Base-by-base conservation (phyloP, 2,329 filamentous ascomycete genomes). In the Claviceps pusilla region DNA sequence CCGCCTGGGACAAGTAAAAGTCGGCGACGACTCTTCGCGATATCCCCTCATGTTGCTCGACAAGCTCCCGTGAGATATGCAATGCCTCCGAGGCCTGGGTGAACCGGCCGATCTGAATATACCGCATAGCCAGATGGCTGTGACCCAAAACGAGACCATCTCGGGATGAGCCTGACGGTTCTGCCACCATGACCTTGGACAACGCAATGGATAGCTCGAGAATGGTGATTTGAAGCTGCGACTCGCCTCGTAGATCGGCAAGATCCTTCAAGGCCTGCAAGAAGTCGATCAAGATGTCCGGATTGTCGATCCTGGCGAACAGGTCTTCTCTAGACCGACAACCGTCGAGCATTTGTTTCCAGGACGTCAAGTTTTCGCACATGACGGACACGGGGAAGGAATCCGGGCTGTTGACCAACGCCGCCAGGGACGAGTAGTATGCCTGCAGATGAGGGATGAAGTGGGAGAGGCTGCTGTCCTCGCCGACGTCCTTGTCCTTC, bases 1-100 rank as follows among this genome's bases (percentile, higher is more conserved):
- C 87, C 0, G 86, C 83, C 57, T 83, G 82, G 0, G 82, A 80
- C 7, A 95, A 69, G 59, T 89, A 78, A 65, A 85, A 85, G 16
- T 68, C 68, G 10, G 73, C 73, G 24, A 73, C 59, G 6, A 72
- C 66, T 19, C 75, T 70, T 12, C 65, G 65, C 2, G 71, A 68
- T 3, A 65, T 57, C 0, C 62, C 62, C n/a, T 70, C 64, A n/a
- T 69, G 63, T 52, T 70, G 63, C 46, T 66, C 61, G 9, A 72
- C 58, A 19, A 76, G 74, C 24, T 71, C 67, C 57, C 82, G 76
- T 3, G 82, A 80, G 54, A 77, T 75, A 1, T 76, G 73, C 16
- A 96, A 73, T 0, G 72, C 64, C 56, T 71, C 66, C 43, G 73
- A 73, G 0, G 78, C 78, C 59, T 76, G 75, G 0, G 66, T 59